Percentiles rank a stretch among this genome's conserved stretches.
Evolutionary conservation across 768 basidiomycete genomes (phyloP).

Genomic region (Russula vinacea): DNA sequence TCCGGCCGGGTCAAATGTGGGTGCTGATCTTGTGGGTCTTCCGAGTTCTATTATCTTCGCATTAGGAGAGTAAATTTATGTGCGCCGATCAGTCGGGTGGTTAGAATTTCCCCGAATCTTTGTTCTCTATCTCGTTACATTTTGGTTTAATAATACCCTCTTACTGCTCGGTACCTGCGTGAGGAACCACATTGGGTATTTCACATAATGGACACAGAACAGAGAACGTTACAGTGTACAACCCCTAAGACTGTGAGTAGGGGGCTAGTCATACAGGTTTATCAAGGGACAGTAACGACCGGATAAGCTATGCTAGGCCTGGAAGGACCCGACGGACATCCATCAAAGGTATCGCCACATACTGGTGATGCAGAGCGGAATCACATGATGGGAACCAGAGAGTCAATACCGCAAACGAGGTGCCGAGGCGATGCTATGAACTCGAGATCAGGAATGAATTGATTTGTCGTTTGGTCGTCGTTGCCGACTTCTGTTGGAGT

Average conservation of each 20-base stretch:
- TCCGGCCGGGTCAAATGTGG: neutral
- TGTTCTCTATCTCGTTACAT: constrained; percentile 7
- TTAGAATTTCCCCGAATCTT: neutral
- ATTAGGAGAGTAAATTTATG: constrained; percentile 5
- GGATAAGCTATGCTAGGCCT: constrained; percentile 10
- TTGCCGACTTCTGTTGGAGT: constrained; percentile 1
- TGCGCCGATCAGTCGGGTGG: constrained; percentile 12
- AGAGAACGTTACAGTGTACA: constrained; percentile 2
- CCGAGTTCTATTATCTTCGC: neutral
- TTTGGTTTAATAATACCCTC: constrained; percentile 18
- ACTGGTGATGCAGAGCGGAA: constrained; percentile 10
- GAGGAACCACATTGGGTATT: neutral
- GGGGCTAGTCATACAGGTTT: constrained; percentile 18
- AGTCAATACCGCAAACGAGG: constrained; percentile 16
- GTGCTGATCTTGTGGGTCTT: neutral
- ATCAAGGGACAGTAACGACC: constrained; percentile 7
- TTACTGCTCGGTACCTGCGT: neutral
- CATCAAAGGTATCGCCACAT: constrained; percentile 10
- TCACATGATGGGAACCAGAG: neutral
- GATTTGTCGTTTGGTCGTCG: neutral
- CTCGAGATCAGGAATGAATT: constrained; percentile 33
- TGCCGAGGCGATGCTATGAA: constrained; percentile 36
- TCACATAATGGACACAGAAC: neutral
- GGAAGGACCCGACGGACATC: constrained; percentile 10
- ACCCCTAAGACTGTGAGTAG: constrained; percentile 2